Evolutionary conservation across 768 basidiomycete genomes (phyloP).

Genomic region (Leucocoprinus leucothites): DNA sequence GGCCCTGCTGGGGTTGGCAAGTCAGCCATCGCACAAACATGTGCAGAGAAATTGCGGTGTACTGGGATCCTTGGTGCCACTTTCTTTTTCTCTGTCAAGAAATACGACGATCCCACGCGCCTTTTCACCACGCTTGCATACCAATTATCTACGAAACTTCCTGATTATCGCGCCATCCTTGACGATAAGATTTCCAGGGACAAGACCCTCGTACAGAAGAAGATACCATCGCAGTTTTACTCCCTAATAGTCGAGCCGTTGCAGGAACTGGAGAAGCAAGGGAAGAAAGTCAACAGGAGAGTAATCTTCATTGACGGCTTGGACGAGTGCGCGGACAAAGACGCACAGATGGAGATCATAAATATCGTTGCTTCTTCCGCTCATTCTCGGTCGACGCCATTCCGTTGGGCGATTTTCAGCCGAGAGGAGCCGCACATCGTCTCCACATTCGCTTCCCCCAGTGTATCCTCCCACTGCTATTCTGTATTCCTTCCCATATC

Average conservation of each 20-base stretch:
- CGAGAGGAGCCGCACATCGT: constrained; percentile 11
- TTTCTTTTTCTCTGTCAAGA: not conserved
- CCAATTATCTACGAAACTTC: not conserved
- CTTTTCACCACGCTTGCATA: not conserved
- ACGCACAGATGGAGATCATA: not conserved
- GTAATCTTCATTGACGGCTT: constrained; percentile 11
- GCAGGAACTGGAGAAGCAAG: not conserved
- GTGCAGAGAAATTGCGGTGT: not conserved
- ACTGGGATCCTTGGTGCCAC: not conserved
- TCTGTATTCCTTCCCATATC: constrained; percentile 1
- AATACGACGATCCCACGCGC: not conserved
- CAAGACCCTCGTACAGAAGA: not conserved
- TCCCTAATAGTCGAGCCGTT: not conserved
- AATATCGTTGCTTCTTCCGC: not conserved
- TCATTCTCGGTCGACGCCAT: not conserved
- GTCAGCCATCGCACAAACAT: not conserved
- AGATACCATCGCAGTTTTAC: not conserved
- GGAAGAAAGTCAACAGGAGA: not conserved
- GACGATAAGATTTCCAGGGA: not conserved
- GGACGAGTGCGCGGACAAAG: constrained; percentile 7
- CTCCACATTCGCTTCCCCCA: not conserved
- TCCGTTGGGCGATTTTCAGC: constrained; percentile 8
- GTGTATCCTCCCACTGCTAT: not conserved
- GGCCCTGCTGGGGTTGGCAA: constrained; percentile 3
- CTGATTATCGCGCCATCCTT: not conserved